Evolutionary conservation across 805 yeast genomes (phyloP), one percentile per base, ranked within the genome.

Genomic region (Starmera caribaea): DNA sequence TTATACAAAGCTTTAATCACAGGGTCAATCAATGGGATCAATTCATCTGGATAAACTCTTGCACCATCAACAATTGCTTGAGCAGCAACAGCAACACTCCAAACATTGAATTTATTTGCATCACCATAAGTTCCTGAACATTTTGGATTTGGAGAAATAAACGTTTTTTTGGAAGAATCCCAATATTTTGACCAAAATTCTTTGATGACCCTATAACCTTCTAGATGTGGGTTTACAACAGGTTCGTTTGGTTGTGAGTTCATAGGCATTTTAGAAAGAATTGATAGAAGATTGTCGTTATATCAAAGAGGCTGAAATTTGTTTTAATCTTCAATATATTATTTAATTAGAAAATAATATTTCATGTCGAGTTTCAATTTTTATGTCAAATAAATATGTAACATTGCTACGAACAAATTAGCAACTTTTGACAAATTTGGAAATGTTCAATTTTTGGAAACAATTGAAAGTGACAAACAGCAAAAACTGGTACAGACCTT

Each of bases 21-120:
- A 3, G 74, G 76, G 17, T 64, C 74, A 33, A 79, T 57, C 51
- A 76, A 58, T 2, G 81, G 79, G 8, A 62, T 57, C 36, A 76
- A 59, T 47, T 76, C 74, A 27, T 72, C 59, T 12, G 74, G 75
- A 54, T 74, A 58, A 5, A 51, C 29, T 32, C 57, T 63, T 2
- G 79, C 76, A 8, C 80, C 84, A 50, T 80, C 88, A 1, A 77
- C 77, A 38, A 79, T 64, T 0, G 86, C 79, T 53, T 80, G 88
- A 0, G 71, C 70, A 1, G 76, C 80, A 24, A 80, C 79, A 0
- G 83, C 68, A 8, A 76, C 74, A 0, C 83, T 76, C 85, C 86
- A 80, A n/a, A 79, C 72, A 29, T 75, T 76, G 53, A 75, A 76
- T 37, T 66, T 67, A 35, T 74, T 73, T 32, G 73, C 68, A 38